Evolutionary conservation across 192 early-diverging fungal species (phyloP).

Genomic region (Rhizophlyctis rosea): DNA sequence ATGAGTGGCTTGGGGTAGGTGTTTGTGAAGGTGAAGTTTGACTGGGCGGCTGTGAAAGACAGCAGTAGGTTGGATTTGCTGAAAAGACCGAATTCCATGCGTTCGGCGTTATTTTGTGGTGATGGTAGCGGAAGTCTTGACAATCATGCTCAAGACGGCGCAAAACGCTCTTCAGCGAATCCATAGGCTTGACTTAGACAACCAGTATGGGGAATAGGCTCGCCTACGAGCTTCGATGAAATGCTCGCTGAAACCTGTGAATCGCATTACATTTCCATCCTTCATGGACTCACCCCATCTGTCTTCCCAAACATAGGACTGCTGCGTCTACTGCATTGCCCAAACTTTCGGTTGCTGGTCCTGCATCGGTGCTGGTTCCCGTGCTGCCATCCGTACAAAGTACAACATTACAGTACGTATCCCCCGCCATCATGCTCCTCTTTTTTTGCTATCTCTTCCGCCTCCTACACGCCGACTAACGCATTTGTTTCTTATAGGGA

Average conservation of each 20-base stretch:
- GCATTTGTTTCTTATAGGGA: background rate
- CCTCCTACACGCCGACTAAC: background rate
- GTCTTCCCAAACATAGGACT: conserved; percentile 1
- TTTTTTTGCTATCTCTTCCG: background rate
- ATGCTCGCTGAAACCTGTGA: no score
- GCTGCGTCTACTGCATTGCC: conserved; percentile 10
- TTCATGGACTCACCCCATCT: background rate
- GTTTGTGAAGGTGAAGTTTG: conserved; percentile 11
- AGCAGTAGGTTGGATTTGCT: no score
- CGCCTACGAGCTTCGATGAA: no score
- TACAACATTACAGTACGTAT: conserved; percentile 27
- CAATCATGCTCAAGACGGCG: no score
- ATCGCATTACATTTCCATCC: background rate
- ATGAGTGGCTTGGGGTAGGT: conserved; percentile 16
- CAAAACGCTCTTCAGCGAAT: no score
- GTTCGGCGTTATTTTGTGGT: no score
- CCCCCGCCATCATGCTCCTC: background rate
- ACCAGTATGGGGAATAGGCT: no score
- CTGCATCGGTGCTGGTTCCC: conserved; percentile 19
- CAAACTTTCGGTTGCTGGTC: conserved; percentile 1
- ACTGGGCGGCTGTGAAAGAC: background rate
- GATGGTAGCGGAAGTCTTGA: no score
- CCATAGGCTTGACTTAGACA: no score
- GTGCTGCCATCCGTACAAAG: conserved; percentile 21
- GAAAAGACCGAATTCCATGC: no score